Base-by-base conservation (phyloP, 805 yeast genomes). In the Saccharomycopsis synnaedendra region DNA sequence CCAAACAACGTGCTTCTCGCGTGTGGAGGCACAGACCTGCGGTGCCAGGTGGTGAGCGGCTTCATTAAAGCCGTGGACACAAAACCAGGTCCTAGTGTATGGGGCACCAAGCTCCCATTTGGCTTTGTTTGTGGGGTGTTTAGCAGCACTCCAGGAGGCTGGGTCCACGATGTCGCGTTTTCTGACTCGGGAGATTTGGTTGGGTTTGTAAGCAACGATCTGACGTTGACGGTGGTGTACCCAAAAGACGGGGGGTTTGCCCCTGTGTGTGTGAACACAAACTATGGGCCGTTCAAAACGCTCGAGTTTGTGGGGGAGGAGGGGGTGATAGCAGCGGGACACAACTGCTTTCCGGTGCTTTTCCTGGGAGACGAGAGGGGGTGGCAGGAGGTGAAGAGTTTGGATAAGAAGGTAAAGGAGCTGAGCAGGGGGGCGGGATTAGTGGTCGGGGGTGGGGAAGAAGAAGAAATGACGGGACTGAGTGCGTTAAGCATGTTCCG, bases 21-120 rank as follows among this genome's bases (percentile, higher is more conserved):
- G 3, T 74, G 84, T 42, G 97, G 97, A 29, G 86, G 96, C 28
- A 85, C 96, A 5, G 97, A 90, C 61, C 95, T 96, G 31, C 94
- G 83, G 59, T 85, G 84, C 42, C 72, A 96, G 51, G 95, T 90
- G 34, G 87, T 89, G 56, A 82, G 95, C 10, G 86, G 94, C 5
- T 93, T 72, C 63, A 72, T 93, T 62, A 93, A 93, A 68, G 87
- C 93, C 4, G 73, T 90, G 54, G 99, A 93, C 60, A 67, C 74
- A 39, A 85, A 85, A 58, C 96, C 96, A 1, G 77, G 69, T 31
- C 76, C 93, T 3, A 69, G 90, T 0, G 78, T 78, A 29, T 93
- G 98, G 97, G 99, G 97, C 48, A 83, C 85, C 52, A 82, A 90
- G 61, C 76, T 93, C 63, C 98, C 99, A 32, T 93, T 93, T 72